A percentile compares a stretch with the other conserved stretches of the same genome.
These are phyloP conservation scores for Hyphopichia pseudoburtonii DNA, from an alignment of 1,139 yeast genomes.

Conservation along the genomic window DNA sequence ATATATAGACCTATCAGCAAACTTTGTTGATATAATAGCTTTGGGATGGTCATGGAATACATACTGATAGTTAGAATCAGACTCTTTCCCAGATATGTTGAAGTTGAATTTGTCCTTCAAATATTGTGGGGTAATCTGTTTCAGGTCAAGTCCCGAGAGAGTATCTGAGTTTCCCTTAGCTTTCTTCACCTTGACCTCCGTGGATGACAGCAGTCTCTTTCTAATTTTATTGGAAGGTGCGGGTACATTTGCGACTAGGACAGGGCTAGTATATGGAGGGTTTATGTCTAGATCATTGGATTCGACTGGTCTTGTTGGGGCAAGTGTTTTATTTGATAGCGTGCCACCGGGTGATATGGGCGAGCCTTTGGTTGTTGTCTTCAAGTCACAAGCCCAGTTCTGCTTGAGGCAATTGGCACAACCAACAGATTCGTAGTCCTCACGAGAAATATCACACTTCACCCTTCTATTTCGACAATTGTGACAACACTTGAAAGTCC, in stretches of 20 bases:
- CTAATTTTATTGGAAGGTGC: neutral
- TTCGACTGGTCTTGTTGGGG: too few species aligned
- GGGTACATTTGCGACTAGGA: too few species aligned
- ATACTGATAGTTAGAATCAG: constrained; percentile 21
- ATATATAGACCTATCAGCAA: constrained; percentile 23
- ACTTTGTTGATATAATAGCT: constrained; percentile 21
- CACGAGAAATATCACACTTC: constrained; percentile 34
- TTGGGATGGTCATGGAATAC: constrained; percentile 29
- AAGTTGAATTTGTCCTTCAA: constrained; percentile 26
- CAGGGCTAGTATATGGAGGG: too few species aligned
- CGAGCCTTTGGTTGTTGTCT: too few species aligned
- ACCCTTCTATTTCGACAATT: constrained; percentile 47
- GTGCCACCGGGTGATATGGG: too few species aligned
- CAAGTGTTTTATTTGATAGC: too few species aligned
- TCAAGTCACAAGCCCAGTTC: constrained; percentile 12
- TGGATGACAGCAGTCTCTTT: neutral
- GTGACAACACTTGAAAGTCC: constrained; percentile 54
- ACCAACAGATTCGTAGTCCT: constrained; percentile 35
- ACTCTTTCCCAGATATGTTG: constrained; percentile 21
- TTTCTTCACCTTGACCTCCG: neutral
- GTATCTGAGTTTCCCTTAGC: neutral
- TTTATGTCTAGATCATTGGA: too few species aligned
- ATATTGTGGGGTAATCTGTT: constrained; percentile 19
- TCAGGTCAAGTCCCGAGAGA: neutral
- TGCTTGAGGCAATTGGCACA: constrained; percentile 34